A percentile compares a stretch with the other conserved stretches of the same genome.
Evolutionary conservation across 2,329 filamentous ascomycete genomes (phyloP).

Genomic region (Monilinia aucupariae): DNA sequence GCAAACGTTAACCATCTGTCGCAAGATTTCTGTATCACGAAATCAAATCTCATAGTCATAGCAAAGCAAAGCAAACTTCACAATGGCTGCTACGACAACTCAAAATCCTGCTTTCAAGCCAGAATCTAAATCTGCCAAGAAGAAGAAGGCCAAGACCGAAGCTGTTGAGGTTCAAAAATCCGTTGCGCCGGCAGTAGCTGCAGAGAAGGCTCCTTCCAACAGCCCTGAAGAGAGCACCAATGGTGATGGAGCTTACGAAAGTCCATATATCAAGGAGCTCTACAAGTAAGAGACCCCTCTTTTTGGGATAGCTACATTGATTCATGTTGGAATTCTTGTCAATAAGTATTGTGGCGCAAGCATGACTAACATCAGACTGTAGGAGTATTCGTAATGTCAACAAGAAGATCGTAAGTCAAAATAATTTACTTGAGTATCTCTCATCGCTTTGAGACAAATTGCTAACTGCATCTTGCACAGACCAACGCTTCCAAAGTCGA

Average conservation of each 20-base stretch:
- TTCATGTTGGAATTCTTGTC: not conserved
- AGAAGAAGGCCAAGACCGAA: constrained; percentile 59
- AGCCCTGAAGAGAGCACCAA: constrained; percentile 39
- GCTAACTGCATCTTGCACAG: constrained; percentile 39
- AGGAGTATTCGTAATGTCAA: constrained; percentile 87
- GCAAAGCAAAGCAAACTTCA: constrained; percentile 16
- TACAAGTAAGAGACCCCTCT: constrained; percentile 62
- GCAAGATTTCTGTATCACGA: constrained; percentile 33
- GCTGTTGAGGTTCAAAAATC: constrained; percentile 44
- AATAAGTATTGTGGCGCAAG: not conserved
- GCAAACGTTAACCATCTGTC: not conserved
- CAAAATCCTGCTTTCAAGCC: constrained; percentile 57
- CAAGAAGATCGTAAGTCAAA: constrained; percentile 79
- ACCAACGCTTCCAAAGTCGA: constrained; percentile 69
- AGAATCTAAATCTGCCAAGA: constrained; percentile 62
- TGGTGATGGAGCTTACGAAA: constrained; percentile 60
- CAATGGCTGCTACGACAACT: constrained; percentile 60
- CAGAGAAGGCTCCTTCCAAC: constrained; percentile 46
- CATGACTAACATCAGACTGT: constrained; percentile 17
- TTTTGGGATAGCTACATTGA: constrained; percentile 7
- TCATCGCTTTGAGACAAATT: not conserved
- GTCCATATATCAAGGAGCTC: constrained; percentile 77
- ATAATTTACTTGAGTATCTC: not conserved
- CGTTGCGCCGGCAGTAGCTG: constrained; percentile 45
- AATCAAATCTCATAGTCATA: constrained; percentile 40